phyloP scores from a whole-genome alignment of 495 filamentous ascomycete species.

The Letharia columbiana region DNA sequence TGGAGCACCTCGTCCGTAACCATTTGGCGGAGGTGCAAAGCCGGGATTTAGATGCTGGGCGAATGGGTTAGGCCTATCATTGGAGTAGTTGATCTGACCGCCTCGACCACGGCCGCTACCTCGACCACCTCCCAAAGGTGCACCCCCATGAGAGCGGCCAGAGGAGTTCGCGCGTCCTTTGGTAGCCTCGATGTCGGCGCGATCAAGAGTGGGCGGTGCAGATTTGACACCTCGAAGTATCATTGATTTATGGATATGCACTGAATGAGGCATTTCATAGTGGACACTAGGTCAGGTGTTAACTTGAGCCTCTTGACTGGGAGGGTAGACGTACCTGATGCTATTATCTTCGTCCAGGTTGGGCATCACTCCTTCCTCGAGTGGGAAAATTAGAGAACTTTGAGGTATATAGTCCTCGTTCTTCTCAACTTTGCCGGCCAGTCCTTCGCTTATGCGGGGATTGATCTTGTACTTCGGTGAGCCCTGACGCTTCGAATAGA shows the following conservation, averaged over 20 bases:
- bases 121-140: conserved; percentile 42
- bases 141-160: conserved; percentile 58
- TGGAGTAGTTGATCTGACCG: conserved; percentile 42
- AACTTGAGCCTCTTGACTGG: conserved; percentile 22
- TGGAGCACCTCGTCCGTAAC: conserved; percentile 17
- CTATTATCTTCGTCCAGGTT: conserved; percentile 74
- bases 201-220: conserved; percentile 57
- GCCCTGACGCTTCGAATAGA: conserved; percentile 84
- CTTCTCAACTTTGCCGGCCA: conserved; percentile 74
- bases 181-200: conserved; percentile 61
- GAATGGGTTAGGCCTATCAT: conserved; percentile 44
- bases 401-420: conserved; percentile 73
- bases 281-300: conserved; percentile 52
- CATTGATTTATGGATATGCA: conserved; percentile 82
- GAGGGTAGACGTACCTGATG: conserved; percentile 53
- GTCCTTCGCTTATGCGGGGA: conserved; percentile 60
- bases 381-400: conserved; percentile 54
- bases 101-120: conserved; percentile 40
- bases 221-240: conserved; percentile 77
- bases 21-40: conserved; percentile 34
- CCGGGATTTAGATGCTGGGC: conserved; percentile 46
- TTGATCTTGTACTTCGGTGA: conserved; percentile 58
- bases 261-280: conserved; percentile 69
- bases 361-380: conserved; percentile 59
- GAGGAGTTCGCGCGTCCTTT: conserved; percentile 49